A percentile compares a stretch with the other conserved stretches of the same genome.
These are phyloP conservation scores for Glarea lozoyensis DNA, from an alignment of 495 filamentous ascomycete genomes.

Conservation along the genomic window DNA sequence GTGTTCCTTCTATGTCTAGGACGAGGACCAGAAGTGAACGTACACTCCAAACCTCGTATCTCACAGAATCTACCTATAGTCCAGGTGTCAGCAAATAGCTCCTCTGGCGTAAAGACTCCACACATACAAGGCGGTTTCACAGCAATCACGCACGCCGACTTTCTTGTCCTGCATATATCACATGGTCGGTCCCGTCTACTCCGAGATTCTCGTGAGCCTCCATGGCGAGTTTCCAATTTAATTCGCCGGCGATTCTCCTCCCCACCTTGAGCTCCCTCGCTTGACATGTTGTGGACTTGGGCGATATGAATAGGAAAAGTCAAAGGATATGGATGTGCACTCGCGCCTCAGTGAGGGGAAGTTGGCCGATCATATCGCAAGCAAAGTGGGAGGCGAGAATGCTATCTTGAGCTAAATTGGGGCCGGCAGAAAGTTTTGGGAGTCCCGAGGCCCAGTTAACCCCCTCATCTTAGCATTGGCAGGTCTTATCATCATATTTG, in stretches of 20 bases:
- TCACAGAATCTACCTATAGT: conserved; percentile 17
- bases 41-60: conserved; percentile 9
- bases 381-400: background rate
- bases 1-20: background rate
- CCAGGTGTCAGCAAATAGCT: background rate
- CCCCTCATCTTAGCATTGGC: too few relatives aligned
- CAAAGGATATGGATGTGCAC: background rate
- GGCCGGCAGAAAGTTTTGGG: too few relatives aligned
- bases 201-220: conserved; percentile 13
- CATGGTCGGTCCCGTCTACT: conserved; percentile 20
- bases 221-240: conserved; percentile 15
- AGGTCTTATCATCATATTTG: too few relatives aligned
- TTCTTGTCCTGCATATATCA: conserved; percentile 17
- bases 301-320: background rate
- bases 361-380: background rate
- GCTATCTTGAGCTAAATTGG: background rate
- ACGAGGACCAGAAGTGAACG: conserved; percentile 9
- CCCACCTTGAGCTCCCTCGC: too few relatives aligned
- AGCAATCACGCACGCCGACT: conserved; percentile 20
- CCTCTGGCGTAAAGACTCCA: background rate
- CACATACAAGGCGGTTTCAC: conserved; percentile 14
- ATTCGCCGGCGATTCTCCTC: conserved; percentile 4
- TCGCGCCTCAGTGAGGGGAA: background rate
- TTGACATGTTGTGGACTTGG: background rate
- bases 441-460: too few relatives aligned